Conservation (phyloP, 768 basidiomycete species). For the Roridomyces roridus region DNA sequence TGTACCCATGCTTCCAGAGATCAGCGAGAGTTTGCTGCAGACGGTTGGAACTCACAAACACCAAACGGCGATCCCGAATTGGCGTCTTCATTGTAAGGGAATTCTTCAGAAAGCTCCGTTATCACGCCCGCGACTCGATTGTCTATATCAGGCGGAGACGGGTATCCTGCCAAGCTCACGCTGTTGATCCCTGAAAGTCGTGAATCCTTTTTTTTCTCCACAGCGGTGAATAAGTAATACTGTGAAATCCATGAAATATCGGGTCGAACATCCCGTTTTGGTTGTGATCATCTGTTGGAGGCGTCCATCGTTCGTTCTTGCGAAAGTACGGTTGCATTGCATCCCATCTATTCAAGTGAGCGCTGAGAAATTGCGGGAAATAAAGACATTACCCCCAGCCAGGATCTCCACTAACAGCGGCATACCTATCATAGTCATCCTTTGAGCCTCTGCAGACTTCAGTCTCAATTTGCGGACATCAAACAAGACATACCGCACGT, state of each 20-base stretch:
- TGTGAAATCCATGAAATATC: conserved; percentile 32
- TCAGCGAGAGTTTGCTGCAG: neutral
- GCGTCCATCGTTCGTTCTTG: conserved; percentile 36
- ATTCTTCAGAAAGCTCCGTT: conserved; percentile 40
- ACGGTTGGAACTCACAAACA: conserved; percentile 37
- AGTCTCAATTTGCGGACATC: too few species aligned
- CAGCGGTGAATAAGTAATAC: too few species aligned
- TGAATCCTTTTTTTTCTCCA: too few species aligned
- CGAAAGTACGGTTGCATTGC: too few species aligned
- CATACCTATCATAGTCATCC: conserved; percentile 38
- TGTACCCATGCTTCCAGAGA: conserved; percentile 22
- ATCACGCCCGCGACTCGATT: conserved; percentile 40
- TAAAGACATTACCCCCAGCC: conserved; percentile 34
- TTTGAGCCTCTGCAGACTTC: conserved; percentile 35
- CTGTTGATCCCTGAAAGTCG: conserved; percentile 35
- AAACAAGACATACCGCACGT: too few species aligned
- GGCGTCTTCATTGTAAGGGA: conserved; percentile 47
- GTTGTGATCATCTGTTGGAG: conserved; percentile 36
- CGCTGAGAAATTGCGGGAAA: too few species aligned
- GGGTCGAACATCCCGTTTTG: conserved; percentile 40
- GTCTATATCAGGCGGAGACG: conserved; percentile 31
- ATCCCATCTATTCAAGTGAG: too few species aligned
- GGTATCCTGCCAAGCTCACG: conserved; percentile 33
- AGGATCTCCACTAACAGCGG: conserved; percentile 32
- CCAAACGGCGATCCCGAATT: conserved; percentile 50